A percentile compares a stretch with the other conserved stretches of the same genome.
Conservation (phyloP, 148 eudicot species). For the Salicornia ramosissima region DNA sequence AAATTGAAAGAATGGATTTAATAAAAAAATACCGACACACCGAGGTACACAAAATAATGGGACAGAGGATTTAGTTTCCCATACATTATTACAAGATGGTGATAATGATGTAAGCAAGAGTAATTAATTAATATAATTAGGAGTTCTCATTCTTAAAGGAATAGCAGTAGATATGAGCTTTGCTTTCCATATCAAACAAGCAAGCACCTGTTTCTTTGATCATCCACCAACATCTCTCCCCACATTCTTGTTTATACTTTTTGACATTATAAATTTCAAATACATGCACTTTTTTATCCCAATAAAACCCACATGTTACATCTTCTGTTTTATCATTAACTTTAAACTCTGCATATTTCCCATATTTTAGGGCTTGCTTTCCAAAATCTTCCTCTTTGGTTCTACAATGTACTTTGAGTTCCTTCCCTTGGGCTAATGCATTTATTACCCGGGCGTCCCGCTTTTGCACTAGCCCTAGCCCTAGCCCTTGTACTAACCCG, state of each 20-base stretch:
- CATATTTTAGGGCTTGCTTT: not conserved
- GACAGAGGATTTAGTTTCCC: no score
- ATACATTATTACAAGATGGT: no score
- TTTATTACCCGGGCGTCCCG: not conserved
- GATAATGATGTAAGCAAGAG: no score
- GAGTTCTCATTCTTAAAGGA: not conserved
- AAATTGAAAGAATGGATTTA: no score
- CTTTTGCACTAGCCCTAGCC: not conserved
- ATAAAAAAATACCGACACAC: no score
- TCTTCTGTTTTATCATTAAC: not conserved
- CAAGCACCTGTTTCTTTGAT: constrained; percentile 8
- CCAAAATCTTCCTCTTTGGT: not conserved
- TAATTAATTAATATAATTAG: no score
- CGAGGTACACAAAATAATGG: no score
- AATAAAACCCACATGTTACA: not conserved
- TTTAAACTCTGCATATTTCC: not conserved
- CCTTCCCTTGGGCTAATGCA: not conserved
- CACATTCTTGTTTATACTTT: not conserved
- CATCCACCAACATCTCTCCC: constrained; percentile 14
- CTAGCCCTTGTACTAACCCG: not conserved
- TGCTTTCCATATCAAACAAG: not conserved
- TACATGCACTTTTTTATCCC: not conserved
- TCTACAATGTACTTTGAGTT: not conserved
- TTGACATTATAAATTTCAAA: constrained; percentile 8
- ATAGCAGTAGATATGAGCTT: not conserved